Evolutionary conservation across 495 filamentous ascomycete species (phyloP).

Genomic region (Penicillium herquei): DNA sequence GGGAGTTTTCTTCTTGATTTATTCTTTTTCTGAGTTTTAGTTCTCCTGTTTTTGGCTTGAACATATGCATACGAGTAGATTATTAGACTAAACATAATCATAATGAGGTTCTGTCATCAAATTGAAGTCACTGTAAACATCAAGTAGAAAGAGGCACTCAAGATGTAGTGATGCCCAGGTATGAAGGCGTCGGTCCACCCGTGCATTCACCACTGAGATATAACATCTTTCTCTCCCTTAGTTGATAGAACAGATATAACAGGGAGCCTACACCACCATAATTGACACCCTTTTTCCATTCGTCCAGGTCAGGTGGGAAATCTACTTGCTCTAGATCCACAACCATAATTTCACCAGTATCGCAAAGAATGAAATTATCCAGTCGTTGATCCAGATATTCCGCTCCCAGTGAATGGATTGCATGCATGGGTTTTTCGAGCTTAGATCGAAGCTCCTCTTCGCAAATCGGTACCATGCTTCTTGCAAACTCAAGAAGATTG

Average conservation of each 20-base stretch:
- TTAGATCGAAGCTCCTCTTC: neutral
- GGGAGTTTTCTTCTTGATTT: conserved; percentile 22
- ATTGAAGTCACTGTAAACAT: no score
- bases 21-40: neutral
- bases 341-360: conserved; percentile 10
- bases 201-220: no score
- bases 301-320: conserved; percentile 9
- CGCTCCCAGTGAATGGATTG: conserved; percentile 1
- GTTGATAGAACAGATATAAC: conserved; percentile 12
- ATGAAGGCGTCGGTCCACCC: no score
- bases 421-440: conserved; percentile 1
- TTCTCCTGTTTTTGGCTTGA: neutral
- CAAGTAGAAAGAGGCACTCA: no score
- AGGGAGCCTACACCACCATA: conserved; percentile 13
- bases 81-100: conserved; percentile 3
- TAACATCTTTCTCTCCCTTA: conserved; percentile 8
- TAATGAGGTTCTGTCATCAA: neutral
- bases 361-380: conserved; percentile 14
- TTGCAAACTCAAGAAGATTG: conserved; percentile 3
- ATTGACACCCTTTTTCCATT: conserved; percentile 10
- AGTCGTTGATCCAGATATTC: conserved; percentile 8
- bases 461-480: neutral
- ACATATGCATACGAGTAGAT: conserved; percentile 3
- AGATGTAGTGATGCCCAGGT: no score
- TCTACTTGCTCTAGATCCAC: conserved; percentile 13